Conservation (phyloP, 352 stramenopile species). For the Sclerospora graminicola region DNA sequence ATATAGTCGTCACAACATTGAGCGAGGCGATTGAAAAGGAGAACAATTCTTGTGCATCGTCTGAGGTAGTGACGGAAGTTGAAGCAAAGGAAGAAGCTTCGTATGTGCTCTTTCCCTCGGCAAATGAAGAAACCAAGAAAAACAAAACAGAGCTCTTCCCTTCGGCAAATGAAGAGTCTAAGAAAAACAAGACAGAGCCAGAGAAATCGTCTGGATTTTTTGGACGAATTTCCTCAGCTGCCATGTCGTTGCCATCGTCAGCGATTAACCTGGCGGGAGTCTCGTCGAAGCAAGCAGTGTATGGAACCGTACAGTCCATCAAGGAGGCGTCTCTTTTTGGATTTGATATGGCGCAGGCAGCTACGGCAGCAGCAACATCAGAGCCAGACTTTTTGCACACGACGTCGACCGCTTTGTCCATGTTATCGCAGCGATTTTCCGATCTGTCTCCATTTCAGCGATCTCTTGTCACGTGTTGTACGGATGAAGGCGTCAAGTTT, state of each 20-base stretch:
- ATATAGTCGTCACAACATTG: no score
- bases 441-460: constrained; percentile 65
- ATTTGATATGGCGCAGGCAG: constrained; percentile 58
- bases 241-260: constrained; percentile 48
- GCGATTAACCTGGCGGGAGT: constrained; percentile 49
- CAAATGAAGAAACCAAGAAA: constrained; percentile 12
- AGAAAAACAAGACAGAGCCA: constrained; percentile 8
- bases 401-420: constrained; percentile 27
- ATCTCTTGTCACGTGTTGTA: constrained; percentile 60
- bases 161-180: constrained; percentile 7
- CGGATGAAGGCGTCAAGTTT: constrained; percentile 31
- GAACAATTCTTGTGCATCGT: no score
- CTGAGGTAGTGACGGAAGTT: neutral
- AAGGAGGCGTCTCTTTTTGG: constrained; percentile 70
- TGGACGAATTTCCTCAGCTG: constrained; percentile 44
- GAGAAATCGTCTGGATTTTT: constrained; percentile 39
- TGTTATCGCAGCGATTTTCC: constrained; percentile 68
- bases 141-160: constrained; percentile 14
- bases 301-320: constrained; percentile 59
- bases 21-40: no score
- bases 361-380: constrained; percentile 38
- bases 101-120: constrained; percentile 12
- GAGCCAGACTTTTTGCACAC: constrained; percentile 28
- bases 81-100: neutral
- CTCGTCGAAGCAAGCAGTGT: constrained; percentile 56